Percentiles rank a stretch among this genome's conserved stretches.
Conservation (phyloP, 768 basidiomycete species). For the Tulasnella sp. region DNA sequence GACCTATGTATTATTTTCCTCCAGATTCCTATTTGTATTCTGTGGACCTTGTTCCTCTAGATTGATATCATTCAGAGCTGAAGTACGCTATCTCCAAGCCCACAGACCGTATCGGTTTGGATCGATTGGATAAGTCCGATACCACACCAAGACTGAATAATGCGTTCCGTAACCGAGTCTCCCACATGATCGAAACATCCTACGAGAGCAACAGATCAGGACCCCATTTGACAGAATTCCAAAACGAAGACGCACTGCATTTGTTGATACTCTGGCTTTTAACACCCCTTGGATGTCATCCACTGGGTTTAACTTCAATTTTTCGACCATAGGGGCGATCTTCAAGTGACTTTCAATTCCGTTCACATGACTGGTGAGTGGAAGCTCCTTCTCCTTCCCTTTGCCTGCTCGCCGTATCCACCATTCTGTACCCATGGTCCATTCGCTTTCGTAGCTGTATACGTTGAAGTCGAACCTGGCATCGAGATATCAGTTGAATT, state of each 20-base stretch:
- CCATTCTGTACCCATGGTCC: slow-evolving; percentile 94
- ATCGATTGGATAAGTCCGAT: slow-evolving; percentile 76
- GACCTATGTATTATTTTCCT: too few species aligned
- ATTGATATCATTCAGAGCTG: slow-evolving; percentile 18
- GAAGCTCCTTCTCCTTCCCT: slow-evolving; percentile 24
- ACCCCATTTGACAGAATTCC: slow-evolving; percentile 1
- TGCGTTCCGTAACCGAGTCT: slow-evolving; percentile 82
- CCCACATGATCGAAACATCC: slow-evolving; percentile 90
- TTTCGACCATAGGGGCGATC: too few species aligned
- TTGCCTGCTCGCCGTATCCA: slow-evolving; percentile 58
- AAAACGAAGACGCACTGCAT: slow-evolving; percentile 47
- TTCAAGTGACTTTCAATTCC: neutral
- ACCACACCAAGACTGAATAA: slow-evolving; percentile 82
- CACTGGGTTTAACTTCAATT: too few species aligned
- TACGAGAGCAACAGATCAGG: slow-evolving; percentile 25
- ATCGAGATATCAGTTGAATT: too few species aligned
- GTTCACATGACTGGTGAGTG: slow-evolving; percentile 1
- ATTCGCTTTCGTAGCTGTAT: slow-evolving; percentile 93
- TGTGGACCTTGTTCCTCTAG: too few species aligned
- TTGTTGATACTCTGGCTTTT: slow-evolving; percentile 83
- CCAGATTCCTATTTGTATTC: too few species aligned
- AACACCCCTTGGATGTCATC: slow-evolving; percentile 65
- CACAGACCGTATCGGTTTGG: slow-evolving; percentile 79
- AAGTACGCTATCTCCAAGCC: slow-evolving; percentile 94
- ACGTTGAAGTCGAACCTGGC: slow-evolving; percentile 84